A percentile compares a stretch with the other conserved stretches of the same genome.
Conservation (phyloP, 352 stramenopile genomes). For the Globisporangium spiculum region DNA sequence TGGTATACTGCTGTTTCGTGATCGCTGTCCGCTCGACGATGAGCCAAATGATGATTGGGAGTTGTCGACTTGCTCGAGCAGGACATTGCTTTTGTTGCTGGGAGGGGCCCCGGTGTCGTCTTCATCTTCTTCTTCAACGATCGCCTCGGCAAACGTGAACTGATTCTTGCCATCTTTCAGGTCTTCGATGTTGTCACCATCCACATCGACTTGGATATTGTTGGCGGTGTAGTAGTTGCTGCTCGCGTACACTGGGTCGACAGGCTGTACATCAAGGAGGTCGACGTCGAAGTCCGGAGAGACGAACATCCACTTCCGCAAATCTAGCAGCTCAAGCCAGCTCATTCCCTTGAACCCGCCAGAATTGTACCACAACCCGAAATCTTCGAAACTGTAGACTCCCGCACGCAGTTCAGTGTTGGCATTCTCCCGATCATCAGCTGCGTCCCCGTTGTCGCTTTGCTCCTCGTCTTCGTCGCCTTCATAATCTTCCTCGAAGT, state of each 20-base stretch:
- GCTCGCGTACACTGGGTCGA: conserved; percentile 69
- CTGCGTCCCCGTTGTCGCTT: conserved; percentile 14
- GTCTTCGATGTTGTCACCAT: conserved; percentile 36
- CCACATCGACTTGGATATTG: conserved; percentile 79
- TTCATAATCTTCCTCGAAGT: conserved; percentile 32
- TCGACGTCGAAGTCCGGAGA: conserved; percentile 67
- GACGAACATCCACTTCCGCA: conserved; percentile 84
- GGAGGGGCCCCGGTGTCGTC: conserved; percentile 27
- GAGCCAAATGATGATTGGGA: conserved; percentile 50
- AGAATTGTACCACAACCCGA: conserved; percentile 84
- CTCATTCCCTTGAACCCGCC: conserved; percentile 76
- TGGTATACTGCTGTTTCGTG: conserved; percentile 46
- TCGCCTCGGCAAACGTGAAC: conserved; percentile 61
- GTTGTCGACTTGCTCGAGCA: conserved; percentile 13
- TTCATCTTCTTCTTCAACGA: conserved; percentile 70
- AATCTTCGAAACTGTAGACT: conserved; percentile 82
- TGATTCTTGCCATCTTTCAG: conserved; percentile 33
- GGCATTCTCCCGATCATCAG: conserved; percentile 24
- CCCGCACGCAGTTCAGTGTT: conserved; percentile 52
- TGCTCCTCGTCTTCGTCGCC: conserved; percentile 37
- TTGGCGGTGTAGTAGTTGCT: conserved; percentile 85
- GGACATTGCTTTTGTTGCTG: conserved; percentile 13
- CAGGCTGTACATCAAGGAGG: conserved; percentile 57
- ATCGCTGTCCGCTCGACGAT: conserved; percentile 48
- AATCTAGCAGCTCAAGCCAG: conserved; percentile 83